These are phyloP conservation scores for Bonia amplexicaulis DNA, from an alignment of 176 grass and related monocot genomes.

Conservation along the genomic window DNA sequence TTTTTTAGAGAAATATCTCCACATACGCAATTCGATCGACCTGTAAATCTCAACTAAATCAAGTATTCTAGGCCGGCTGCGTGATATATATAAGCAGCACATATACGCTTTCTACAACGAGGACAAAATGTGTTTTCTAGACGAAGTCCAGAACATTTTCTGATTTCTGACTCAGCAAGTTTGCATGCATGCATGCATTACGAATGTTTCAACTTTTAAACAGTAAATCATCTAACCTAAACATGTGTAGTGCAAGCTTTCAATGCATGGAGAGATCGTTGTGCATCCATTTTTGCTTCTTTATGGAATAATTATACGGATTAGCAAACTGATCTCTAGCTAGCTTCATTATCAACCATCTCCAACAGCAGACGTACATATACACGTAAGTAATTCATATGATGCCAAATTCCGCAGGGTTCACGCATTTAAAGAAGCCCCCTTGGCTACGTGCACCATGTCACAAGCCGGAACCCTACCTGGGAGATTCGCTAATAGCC, in stretches of 20 bases:
- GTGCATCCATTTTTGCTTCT: neutral
- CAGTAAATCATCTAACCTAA: neutral
- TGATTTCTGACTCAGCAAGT: neutral
- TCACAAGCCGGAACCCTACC: conserved; percentile 8
- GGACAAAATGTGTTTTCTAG: neutral
- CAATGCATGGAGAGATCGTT: neutral
- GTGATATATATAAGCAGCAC: neutral
- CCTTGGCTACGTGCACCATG: neutral
- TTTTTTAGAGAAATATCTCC: neutral
- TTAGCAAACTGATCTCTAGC: neutral
- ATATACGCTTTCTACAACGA: neutral
- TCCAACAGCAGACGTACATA: neutral
- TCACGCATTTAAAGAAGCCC: conserved; percentile 33
- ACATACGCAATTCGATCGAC: neutral
- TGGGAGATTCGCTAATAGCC: conserved; percentile 8
- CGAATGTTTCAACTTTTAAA: neutral
- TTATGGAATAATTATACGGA: neutral
- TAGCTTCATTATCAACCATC: neutral
- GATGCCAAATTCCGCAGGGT: conserved; percentile 10
- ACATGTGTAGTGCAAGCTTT: neutral
- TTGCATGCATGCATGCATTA: neutral
- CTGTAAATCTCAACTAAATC: neutral
- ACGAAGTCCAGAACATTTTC: neutral
- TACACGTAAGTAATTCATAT: neutral
- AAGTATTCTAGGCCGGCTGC: neutral